These are phyloP conservation scores for Pythium sp. DNA, from an alignment of 352 stramenopile species.

Conservation along the genomic window DNA sequence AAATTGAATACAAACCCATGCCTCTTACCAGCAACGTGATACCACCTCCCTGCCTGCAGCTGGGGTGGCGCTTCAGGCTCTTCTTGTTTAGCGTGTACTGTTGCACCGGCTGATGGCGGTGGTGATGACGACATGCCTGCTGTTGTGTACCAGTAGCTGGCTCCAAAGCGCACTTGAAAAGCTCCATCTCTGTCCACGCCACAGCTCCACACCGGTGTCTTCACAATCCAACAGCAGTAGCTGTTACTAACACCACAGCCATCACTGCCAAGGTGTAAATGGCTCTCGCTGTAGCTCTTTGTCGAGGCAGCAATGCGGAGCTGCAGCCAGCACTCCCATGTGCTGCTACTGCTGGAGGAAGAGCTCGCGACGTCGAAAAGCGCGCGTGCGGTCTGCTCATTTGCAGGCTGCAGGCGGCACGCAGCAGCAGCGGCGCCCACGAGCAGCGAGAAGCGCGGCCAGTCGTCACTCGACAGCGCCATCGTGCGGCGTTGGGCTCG, in stretches of 20 bases:
- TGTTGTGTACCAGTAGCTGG: background rate
- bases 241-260: background rate
- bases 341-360: slow-evolving; percentile 2
- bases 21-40: slow-evolving; percentile 21
- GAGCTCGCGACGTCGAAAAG: slow-evolving; percentile 4
- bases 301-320: slow-evolving; percentile 15
- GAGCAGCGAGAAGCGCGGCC: slow-evolving; percentile 37
- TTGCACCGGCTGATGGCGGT: no score
- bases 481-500: no score
- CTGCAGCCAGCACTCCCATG: slow-evolving; percentile 38
- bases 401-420: slow-evolving; percentile 9
- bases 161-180: slow-evolving; percentile 10
- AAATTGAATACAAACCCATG: background rate
- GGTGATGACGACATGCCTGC: no score
- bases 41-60: slow-evolving; percentile 5
- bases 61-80: background rate
- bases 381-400: background rate
- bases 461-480: slow-evolving; percentile 25
- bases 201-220: slow-evolving; percentile 26
- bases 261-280: background rate
- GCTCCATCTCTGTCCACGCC: slow-evolving; percentile 16
- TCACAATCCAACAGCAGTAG: slow-evolving; percentile 27
- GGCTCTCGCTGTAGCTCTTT: background rate
- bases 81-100: no score
- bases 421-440: slow-evolving; percentile 8